phyloP scores from a whole-genome alignment of 148 eudicot species.

The Pouteria glomerata region DNA sequence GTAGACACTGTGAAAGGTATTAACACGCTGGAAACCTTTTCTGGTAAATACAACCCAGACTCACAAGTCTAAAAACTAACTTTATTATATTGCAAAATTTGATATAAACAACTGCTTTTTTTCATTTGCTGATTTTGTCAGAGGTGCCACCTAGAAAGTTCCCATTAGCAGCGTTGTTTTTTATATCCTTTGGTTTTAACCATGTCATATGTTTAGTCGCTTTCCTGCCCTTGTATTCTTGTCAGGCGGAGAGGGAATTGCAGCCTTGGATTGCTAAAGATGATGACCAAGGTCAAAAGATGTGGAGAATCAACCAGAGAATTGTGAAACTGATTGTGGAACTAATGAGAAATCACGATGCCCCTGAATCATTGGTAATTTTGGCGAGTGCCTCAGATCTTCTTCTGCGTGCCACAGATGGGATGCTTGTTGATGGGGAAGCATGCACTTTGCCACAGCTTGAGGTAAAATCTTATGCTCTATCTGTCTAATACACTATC shows the following conservation, averaged over 20 bases:
- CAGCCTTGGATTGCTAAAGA: constrained; percentile 99
- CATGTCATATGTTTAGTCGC: constrained; percentile 16
- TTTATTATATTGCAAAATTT: too few species aligned
- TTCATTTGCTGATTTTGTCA: not conserved
- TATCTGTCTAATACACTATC: too few species aligned
- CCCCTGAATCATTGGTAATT: constrained; percentile 81
- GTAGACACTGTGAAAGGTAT: too few species aligned
- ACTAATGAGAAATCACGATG: constrained; percentile 87
- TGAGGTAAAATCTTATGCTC: constrained; percentile 61
- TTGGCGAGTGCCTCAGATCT: constrained; percentile 91
- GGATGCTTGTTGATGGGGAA: constrained; percentile 98
- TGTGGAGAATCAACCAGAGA: constrained; percentile 93
- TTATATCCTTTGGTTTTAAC: not conserved
- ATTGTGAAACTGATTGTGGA: constrained; percentile 89
- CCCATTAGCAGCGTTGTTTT: too few species aligned
- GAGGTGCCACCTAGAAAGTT: not conserved
- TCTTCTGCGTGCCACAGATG: constrained; percentile 97
- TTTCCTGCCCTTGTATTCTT: constrained; percentile 22
- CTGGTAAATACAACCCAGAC: too few species aligned
- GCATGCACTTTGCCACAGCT: constrained; percentile 96
- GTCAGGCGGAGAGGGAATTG: constrained; percentile 95
- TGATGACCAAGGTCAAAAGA: constrained; percentile 84
- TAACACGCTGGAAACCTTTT: too few species aligned
- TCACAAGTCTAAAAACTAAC: too few species aligned
- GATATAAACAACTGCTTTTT: not conserved